phyloP scores from a whole-genome alignment of 768 basidiomycete species.

The Tylopilus rubrobrunneus region DNA sequence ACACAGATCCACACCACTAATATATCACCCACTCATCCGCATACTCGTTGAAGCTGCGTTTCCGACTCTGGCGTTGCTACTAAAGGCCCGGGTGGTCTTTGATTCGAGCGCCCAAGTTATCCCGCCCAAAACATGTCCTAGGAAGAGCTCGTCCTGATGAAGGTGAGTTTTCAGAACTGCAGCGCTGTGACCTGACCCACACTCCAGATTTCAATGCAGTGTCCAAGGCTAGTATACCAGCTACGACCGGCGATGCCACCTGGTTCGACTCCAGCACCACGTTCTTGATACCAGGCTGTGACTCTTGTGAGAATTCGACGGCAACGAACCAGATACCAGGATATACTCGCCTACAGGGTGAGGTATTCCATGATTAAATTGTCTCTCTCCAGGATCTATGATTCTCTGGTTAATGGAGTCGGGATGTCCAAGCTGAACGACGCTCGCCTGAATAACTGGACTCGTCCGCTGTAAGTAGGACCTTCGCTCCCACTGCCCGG shows the following conservation, averaged over 20 bases:
- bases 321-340: not conserved
- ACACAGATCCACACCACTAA: slow-evolving; percentile 25
- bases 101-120: slow-evolving; percentile 70
- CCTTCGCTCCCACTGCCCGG: slow-evolving; percentile 53
- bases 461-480: slow-evolving; percentile 65
- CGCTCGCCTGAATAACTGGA: slow-evolving; percentile 53
- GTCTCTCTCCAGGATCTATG: slow-evolving; percentile 31
- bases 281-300: slow-evolving; percentile 81
- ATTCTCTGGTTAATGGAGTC: not conserved
- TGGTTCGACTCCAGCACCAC: slow-evolving; percentile 58
- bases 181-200: slow-evolving; percentile 33
- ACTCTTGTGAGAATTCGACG: slow-evolving; percentile 1
- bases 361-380: slow-evolving; percentile 64
- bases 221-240: slow-evolving; percentile 82
- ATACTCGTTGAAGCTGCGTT: slow-evolving; percentile 23
- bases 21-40: slow-evolving; percentile 11
- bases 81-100: slow-evolving; percentile 67
- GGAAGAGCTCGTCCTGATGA: slow-evolving; percentile 59
- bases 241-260: slow-evolving; percentile 60
- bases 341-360: slow-evolving; percentile 65
- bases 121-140: slow-evolving; percentile 71
- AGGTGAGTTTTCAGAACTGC: not conserved
- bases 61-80: slow-evolving; percentile 59
- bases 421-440: not conserved
- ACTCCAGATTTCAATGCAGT: slow-evolving; percentile 75